These are phyloP conservation scores for Seiridium cupressi DNA, from an alignment of 2,329 filamentous ascomycete species.

Conservation along the genomic window DNA sequence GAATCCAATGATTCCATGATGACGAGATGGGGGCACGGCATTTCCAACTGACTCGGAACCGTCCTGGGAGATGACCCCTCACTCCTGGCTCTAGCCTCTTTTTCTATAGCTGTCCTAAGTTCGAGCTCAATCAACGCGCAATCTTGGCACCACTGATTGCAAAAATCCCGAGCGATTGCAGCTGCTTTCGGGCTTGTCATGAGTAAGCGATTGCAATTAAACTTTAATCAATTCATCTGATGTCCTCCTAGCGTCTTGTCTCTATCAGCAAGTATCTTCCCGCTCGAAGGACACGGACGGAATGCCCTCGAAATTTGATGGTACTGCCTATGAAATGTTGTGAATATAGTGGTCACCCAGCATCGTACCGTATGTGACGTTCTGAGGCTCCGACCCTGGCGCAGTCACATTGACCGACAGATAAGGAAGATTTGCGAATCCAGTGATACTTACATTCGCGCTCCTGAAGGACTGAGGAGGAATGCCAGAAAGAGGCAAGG, in stretches of 20 bases:
- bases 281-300: slow-evolving; percentile 34
- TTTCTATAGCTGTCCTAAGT: too few species aligned
- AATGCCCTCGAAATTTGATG: slow-evolving; percentile 33
- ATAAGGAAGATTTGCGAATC: slow-evolving; percentile 35
- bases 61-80: neutral
- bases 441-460: slow-evolving; percentile 26
- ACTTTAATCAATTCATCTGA: too few species aligned
- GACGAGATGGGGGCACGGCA: neutral
- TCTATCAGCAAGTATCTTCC: slow-evolving; percentile 23
- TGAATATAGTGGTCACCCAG: slow-evolving; percentile 41
- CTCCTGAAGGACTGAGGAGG: slow-evolving; percentile 35
- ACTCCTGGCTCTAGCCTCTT: neutral
- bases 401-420: slow-evolving; percentile 36
- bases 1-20: neutral
- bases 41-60: neutral
- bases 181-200: neutral
- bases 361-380: slow-evolving; percentile 32
- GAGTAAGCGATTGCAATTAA: neutral
- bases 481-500: slow-evolving; percentile 35
- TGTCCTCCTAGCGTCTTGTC: too few species aligned
- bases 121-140: too few species aligned
- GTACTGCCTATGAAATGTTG: slow-evolving; percentile 44
- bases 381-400: slow-evolving; percentile 32
- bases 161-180: neutral
- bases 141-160: neutral